Evolutionary conservation across 495 filamentous ascomycete genomes (phyloP).

Genomic region (Terfezia boudieri): DNA sequence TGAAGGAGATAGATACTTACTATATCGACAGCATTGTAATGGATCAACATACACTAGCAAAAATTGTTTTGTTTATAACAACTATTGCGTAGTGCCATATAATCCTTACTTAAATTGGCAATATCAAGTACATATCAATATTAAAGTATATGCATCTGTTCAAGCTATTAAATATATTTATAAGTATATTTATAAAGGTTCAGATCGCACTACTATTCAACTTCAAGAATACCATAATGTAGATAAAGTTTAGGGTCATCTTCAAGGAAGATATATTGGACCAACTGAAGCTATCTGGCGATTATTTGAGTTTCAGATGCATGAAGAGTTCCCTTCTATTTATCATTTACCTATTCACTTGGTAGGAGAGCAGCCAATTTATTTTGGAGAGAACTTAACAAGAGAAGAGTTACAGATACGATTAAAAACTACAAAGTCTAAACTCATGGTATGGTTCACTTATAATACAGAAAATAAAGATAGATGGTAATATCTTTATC

Average conservation of each 20-base stretch:
- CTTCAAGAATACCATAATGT: slow-evolving; percentile 1
- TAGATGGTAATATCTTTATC: slow-evolving; percentile 3
- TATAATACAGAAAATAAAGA: slow-evolving; percentile 3
- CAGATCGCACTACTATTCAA: slow-evolving; percentile 1
- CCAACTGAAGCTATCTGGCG: slow-evolving; percentile 2
- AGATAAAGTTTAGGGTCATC: slow-evolving; percentile 4
- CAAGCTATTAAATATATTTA: too few relatives aligned
- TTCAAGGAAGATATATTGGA: slow-evolving; percentile 5
- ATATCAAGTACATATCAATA: too few relatives aligned
- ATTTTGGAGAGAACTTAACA: slow-evolving; percentile 2
- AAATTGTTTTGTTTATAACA: too few relatives aligned
- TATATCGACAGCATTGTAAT: neutral
- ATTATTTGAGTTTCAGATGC: slow-evolving; percentile 5
- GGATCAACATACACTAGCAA: neutral
- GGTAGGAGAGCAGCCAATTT: slow-evolving; percentile 1
- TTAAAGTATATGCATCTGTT: too few relatives aligned
- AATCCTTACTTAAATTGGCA: slow-evolving; percentile 4
- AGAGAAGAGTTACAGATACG: neutral
- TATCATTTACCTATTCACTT: slow-evolving; percentile 1
- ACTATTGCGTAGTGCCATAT: too few relatives aligned
- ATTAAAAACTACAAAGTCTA: neutral
- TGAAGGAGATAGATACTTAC: neutral
- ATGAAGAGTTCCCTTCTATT: slow-evolving; percentile 5
- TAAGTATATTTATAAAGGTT: slow-evolving; percentile 13
- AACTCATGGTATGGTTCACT: slow-evolving; percentile 7